A percentile compares a stretch with the other conserved stretches of the same genome.
phyloP scores from a whole-genome alignment of 805 yeast genomes.

The Yamadazyma kitorensis region DNA sequence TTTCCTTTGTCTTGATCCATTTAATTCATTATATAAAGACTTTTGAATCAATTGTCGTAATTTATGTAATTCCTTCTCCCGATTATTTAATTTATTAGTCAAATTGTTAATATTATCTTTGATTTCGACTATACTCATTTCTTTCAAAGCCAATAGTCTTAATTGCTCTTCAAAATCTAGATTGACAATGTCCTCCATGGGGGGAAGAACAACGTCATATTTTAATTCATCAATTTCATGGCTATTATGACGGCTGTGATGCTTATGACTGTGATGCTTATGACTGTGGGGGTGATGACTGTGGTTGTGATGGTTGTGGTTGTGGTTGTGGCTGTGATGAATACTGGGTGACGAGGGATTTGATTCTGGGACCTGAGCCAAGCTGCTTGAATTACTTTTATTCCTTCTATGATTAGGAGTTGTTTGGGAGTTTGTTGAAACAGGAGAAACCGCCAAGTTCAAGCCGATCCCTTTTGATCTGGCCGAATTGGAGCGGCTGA shows the following conservation, averaged over 20 bases:
- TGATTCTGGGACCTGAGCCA: slow-evolving; percentile 6
- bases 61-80: slow-evolving; percentile 49
- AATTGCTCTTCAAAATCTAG: slow-evolving; percentile 52
- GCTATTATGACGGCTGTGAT: slow-evolving; percentile 1
- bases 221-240: slow-evolving; percentile 16
- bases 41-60: slow-evolving; percentile 48
- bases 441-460: slow-evolving; percentile 30
- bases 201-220: slow-evolving; percentile 32
- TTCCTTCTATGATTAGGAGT: slow-evolving; percentile 2
- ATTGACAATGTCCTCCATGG: slow-evolving; percentile 22
- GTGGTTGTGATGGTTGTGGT: not conserved
- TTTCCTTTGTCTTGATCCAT: slow-evolving; percentile 14
- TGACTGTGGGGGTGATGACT: not conserved
- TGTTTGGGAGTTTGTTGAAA: slow-evolving; percentile 6
- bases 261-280: not conserved
- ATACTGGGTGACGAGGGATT: slow-evolving; percentile 8
- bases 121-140: slow-evolving; percentile 62
- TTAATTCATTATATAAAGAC: slow-evolving; percentile 42
- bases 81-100: slow-evolving; percentile 33
- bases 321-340: slow-evolving; percentile 6
- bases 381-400: not conserved
- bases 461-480: slow-evolving; percentile 32
- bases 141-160: slow-evolving; percentile 63
- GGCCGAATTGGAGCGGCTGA: slow-evolving; percentile 6
- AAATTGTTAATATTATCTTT: slow-evolving; percentile 53